phyloP scores from a whole-genome alignment of 83 land plant genomes.

The Diphasiastrum complanatum region DNA sequence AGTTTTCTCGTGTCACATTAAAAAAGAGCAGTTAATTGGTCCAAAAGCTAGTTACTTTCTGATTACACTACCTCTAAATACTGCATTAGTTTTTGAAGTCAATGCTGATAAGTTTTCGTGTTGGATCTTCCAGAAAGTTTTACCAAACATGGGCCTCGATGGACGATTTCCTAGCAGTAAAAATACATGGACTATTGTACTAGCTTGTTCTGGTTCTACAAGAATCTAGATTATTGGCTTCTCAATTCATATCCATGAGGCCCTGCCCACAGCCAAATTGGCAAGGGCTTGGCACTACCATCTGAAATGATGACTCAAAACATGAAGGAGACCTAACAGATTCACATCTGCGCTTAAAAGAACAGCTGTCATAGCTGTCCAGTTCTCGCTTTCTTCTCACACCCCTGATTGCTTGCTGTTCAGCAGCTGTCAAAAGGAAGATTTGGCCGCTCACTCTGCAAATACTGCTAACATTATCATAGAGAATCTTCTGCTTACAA shows the following conservation, averaged over 20 bases:
- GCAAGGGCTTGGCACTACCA: not conserved
- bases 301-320: slow-evolving; percentile 2
- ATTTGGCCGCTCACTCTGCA: slow-evolving; percentile 23
- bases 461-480: slow-evolving; percentile 17
- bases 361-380: not conserved
- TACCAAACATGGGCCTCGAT: too few relatives aligned
- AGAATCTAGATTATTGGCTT: too few relatives aligned
- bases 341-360: slow-evolving; percentile 13
- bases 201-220: too few relatives aligned
- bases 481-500: slow-evolving; percentile 26
- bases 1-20: too few relatives aligned
- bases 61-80: too few relatives aligned
- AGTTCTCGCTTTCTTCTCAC: slow-evolving; percentile 23
- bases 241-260: slow-evolving; percentile 10
- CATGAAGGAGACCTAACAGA: not conserved
- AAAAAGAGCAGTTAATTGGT: too few relatives aligned
- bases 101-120: too few relatives aligned
- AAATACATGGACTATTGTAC: too few relatives aligned
- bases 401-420: slow-evolving; percentile 18
- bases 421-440: slow-evolving; percentile 15
- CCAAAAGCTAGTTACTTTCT: too few relatives aligned
- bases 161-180: too few relatives aligned
- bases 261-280: slow-evolving; percentile 3
- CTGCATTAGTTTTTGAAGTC: too few relatives aligned
- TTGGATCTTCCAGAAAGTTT: too few relatives aligned